Evolutionary conservation across 441 rosid genomes (phyloP), one percentile per base, ranked within the genome.

Genomic region (Erodium texanum): DNA sequence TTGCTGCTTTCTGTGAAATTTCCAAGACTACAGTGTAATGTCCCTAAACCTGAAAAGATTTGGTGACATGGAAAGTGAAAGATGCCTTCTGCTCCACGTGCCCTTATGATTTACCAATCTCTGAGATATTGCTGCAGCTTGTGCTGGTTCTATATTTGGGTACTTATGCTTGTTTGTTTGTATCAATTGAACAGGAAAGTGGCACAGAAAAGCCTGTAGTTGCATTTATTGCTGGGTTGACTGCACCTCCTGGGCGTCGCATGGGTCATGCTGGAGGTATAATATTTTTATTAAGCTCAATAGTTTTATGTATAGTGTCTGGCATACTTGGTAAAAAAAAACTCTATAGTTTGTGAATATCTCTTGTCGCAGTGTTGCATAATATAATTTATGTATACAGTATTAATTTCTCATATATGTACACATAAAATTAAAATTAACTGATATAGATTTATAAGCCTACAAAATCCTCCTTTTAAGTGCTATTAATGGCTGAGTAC

Each of bases 261-360:
- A 52, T 52, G 59, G 59, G 59, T 52, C 59, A 52, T 18, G 59
- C 59, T 52, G 59, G 59, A 52, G 59, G 59, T 52, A 52, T 52
- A 52, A 52, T 16, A 52, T 52, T 52, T 52, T 18, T 5, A 50
- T 50, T 50, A 16, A 50, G 18, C 58, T 0, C 12, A 9, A n/a
- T n/a, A n/a, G n/a, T n/a, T n/a, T n/a, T n/a, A n/a, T n/a, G n/a
- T n/a, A n/a, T n/a, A 16, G 0, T 38, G 20, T 50, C 7, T 50
- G 18, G 0, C 58, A n/a, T 50, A 50, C 7, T 50, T 50, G 7
- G 58, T n/a, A n/a, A n/a, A n/a, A n/a, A n/a, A n/a, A n/a, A n/a
- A n/a, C n/a, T 50, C 14, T 38, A 2, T 38, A 38, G 1, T 7
- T 38, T 7, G 45, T 38, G 45, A 29, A 29, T 29, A 29, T 29